Evolutionary conservation across 768 basidiomycete species (phyloP).

Genomic region (Leccinum fibrillosum): DNA sequence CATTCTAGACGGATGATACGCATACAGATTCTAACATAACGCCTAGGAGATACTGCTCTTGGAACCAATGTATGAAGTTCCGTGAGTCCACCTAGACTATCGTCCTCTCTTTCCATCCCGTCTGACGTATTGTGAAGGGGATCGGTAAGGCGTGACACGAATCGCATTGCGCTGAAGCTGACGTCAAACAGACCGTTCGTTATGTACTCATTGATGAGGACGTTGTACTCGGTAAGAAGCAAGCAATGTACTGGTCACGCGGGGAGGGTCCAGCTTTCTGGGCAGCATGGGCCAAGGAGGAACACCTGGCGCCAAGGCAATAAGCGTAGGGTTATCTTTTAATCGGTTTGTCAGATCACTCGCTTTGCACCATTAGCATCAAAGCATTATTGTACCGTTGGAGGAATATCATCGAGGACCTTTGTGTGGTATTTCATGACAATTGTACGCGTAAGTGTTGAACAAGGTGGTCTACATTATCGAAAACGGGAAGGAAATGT

Average conservation of each 20-base stretch:
- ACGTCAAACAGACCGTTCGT: slow-evolving; percentile 54
- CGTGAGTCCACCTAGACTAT: slow-evolving; percentile 51
- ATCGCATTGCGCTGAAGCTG: slow-evolving; percentile 3
- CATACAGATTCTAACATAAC: not conserved
- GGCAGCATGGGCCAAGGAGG: slow-evolving; percentile 74
- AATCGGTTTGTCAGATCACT: not conserved
- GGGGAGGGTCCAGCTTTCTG: slow-evolving; percentile 68
- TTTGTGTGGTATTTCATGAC: slow-evolving; percentile 26
- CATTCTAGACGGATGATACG: not conserved
- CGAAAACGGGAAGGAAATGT: slow-evolving; percentile 8
- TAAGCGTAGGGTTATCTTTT: slow-evolving; percentile 2
- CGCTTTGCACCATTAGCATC: not conserved
- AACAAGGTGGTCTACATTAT: slow-evolving; percentile 31
- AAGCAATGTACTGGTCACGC: slow-evolving; percentile 73
- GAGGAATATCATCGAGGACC: not conserved
- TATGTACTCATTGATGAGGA: slow-evolving; percentile 79
- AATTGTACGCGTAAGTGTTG: slow-evolving; percentile 27
- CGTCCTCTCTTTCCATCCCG: slow-evolving; percentile 1
- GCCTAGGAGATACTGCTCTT: slow-evolving; percentile 72
- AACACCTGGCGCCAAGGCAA: slow-evolving; percentile 31
- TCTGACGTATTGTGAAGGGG: slow-evolving; percentile 40
- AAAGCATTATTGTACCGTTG: not conserved
- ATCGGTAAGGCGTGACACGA: slow-evolving; percentile 47
- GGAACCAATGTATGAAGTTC: slow-evolving; percentile 91
- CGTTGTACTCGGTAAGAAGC: slow-evolving; percentile 59